Percentiles rank a stretch among this genome's conserved stretches.
These are phyloP conservation scores for Hanseniaspora clermontiae DNA, from an alignment of 805 yeast species.

Conservation along the genomic window DNA sequence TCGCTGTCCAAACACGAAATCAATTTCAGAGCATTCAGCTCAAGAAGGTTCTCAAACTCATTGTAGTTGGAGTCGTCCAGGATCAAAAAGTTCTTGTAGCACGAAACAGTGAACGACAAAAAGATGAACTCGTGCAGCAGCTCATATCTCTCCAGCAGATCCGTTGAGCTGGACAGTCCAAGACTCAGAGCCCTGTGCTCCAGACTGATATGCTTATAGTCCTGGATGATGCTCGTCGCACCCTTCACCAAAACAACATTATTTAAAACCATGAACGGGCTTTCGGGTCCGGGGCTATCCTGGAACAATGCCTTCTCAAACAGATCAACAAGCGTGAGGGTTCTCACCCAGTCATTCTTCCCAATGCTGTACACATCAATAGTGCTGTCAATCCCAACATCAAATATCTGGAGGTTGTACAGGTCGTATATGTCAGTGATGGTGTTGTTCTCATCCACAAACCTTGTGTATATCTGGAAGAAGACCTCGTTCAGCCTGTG, in stretches of 20 bases:
- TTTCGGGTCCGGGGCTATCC: background rate
- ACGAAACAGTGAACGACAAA: slow-evolving; percentile 7
- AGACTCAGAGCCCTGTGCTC: background rate
- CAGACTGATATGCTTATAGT: background rate
- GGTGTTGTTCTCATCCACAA: slow-evolving; percentile 4
- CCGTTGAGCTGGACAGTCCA: background rate
- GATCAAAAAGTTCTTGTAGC: slow-evolving; percentile 9
- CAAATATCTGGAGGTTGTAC: slow-evolving; percentile 4
- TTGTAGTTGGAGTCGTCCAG: slow-evolving; percentile 6
- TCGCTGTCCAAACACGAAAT: slow-evolving; percentile 3
- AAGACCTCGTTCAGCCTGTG: background rate
- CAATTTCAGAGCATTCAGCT: slow-evolving; percentile 5
- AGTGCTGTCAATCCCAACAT: background rate
- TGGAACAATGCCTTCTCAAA: background rate
- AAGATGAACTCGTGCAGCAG: slow-evolving; percentile 9
- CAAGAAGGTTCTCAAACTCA: slow-evolving; percentile 9
- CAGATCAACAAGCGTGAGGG: background rate
- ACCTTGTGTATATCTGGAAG: background rate
- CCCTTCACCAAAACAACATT: slow-evolving; percentile 1
- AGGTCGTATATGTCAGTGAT: background rate
- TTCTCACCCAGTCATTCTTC: slow-evolving; percentile 1
- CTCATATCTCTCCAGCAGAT: slow-evolving; percentile 8
- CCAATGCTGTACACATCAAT: background rate
- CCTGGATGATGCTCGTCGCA: background rate
- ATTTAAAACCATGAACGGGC: background rate